Evolutionary conservation across 2,329 filamentous ascomycete genomes (phyloP).

Genomic region (Alternaria alternata): DNA sequence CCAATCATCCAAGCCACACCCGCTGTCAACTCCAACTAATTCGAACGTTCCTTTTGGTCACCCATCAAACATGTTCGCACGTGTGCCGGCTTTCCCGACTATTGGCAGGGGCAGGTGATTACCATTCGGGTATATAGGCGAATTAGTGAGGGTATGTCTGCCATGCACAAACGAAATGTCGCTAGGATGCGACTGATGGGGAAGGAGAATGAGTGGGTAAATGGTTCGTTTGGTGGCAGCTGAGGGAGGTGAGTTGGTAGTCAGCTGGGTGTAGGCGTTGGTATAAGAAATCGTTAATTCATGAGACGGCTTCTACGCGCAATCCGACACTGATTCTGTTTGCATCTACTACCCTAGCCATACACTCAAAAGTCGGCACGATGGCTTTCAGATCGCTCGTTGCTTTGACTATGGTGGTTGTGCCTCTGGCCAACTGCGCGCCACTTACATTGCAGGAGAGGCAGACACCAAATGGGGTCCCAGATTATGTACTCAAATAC

Average conservation of each 20-base stretch:
- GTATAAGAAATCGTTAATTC: conserved; percentile 7
- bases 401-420: conserved; percentile 16
- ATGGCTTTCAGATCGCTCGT: conserved; percentile 25
- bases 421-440: conserved; percentile 24
- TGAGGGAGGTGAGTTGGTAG: not conserved
- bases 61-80: conserved; percentile 1
- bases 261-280: conserved; percentile 11
- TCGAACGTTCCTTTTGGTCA: conserved; percentile 7
- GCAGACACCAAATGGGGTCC: conserved; percentile 39
- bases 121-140: not conserved
- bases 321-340: not conserved
- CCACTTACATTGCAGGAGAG: conserved; percentile 28
- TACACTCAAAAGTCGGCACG: conserved; percentile 2
- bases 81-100: conserved; percentile 6
- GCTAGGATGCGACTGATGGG: not conserved
- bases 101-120: conserved; percentile 9
- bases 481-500: conserved; percentile 51
- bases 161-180: conserved; percentile 11
- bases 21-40: conserved; percentile 3
- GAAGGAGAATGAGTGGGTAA: conserved; percentile 3
- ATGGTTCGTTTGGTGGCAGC: not conserved
- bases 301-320: not conserved
- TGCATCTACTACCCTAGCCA: conserved; percentile 2
- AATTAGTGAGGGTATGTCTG: conserved; percentile 1
- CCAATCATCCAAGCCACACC: conserved; percentile 24